Base-by-base conservation (phyloP, 2,329 filamentous ascomycete genomes). In the Aspergillus piperis region DNA sequence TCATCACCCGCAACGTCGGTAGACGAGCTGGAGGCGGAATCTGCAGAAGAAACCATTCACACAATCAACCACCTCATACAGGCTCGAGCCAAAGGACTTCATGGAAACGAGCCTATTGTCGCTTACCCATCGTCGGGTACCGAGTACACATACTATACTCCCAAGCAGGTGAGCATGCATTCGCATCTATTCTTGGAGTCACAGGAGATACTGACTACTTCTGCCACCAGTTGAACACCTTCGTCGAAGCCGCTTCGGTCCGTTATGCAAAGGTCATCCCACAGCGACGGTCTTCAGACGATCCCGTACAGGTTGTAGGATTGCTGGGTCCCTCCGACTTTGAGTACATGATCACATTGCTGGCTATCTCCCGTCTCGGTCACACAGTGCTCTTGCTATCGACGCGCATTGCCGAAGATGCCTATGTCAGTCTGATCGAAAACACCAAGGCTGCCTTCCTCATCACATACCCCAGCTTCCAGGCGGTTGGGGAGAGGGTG, bases 311-410 rank as follows among this genome's bases (percentile, higher is more conserved):
- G 39, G 66, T 70, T 0, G 65, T 70, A 23, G 68, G 64, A 1
- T 49, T 70, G 17, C 64, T 70, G 3, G 68, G 65, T 5, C 62
- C 63, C 1, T 70, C 68, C 2, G 64, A 69, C 23, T 66, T 70
- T 36, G 66, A 70, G 30, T 70, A 70, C 17, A 30, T 69, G 23
- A 63, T 69, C 30, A 67, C 66, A 3, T 41, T 70, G 8, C 59
- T 67, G 39, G 68, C 68, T 2, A 30, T 70, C 8, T 63, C 64
- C 2, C 58, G 66, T 13, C 44, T 70, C 3, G 68, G 68, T 1
- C 68, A 70, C 41, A 69, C 68, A 2, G 66, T 69, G 5, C 63
- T 70, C 1, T 56, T 69, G 5, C 58, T 70, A 7, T 70, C 68
- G n/a, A 67, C 68, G 1, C 60, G 66, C 6, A 67, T 68, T 27